A percentile compares a stretch with the other conserved stretches of the same genome.
Conservation (phyloP, 805 yeast genomes). For the Cephaloascus albidus region DNA sequence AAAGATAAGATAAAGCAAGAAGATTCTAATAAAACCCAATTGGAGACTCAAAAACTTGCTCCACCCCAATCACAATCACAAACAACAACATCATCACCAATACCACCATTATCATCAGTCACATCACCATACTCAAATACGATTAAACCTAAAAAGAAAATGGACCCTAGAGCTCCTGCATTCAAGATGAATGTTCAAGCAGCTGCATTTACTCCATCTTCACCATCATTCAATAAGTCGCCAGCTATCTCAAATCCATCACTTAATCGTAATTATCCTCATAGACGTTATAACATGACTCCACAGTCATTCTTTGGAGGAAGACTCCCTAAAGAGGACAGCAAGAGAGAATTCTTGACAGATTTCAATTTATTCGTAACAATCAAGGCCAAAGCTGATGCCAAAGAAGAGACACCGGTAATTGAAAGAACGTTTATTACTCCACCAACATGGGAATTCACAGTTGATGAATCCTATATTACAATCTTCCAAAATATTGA, state of each 20-base stretch:
- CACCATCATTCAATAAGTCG: slow-evolving; percentile 2
- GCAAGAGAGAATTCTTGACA: slow-evolving; percentile 22
- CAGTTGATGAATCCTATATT: slow-evolving; percentile 47
- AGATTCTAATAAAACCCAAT: slow-evolving; percentile 38
- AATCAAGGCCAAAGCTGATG: slow-evolving; percentile 23
- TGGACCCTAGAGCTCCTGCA: slow-evolving; percentile 50
- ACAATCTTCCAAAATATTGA: slow-evolving; percentile 35
- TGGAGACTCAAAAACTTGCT: slow-evolving; percentile 2
- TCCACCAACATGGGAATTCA: slow-evolving; percentile 69
- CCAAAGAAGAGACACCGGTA: slow-evolving; percentile 19
- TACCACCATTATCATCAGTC: neutral
- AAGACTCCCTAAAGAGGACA: slow-evolving; percentile 17
- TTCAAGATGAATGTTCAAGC: slow-evolving; percentile 68
- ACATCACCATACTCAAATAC: neutral
- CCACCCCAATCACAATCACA: slow-evolving; percentile 5
- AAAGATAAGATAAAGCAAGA: slow-evolving; percentile 61
- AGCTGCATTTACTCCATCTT: slow-evolving; percentile 50
- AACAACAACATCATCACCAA: slow-evolving; percentile 1
- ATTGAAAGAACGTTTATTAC: slow-evolving; percentile 62
- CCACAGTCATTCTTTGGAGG: slow-evolving; percentile 26
- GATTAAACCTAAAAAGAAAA: slow-evolving; percentile 27
- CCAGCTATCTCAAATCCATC: neutral
- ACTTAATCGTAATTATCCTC: slow-evolving; percentile 1
- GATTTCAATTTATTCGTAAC: slow-evolving; percentile 46
- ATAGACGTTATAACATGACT: slow-evolving; percentile 1